These are phyloP conservation scores for Mimosa pudica DNA, from an alignment of 306 rosid genomes.

Conservation along the genomic window DNA sequence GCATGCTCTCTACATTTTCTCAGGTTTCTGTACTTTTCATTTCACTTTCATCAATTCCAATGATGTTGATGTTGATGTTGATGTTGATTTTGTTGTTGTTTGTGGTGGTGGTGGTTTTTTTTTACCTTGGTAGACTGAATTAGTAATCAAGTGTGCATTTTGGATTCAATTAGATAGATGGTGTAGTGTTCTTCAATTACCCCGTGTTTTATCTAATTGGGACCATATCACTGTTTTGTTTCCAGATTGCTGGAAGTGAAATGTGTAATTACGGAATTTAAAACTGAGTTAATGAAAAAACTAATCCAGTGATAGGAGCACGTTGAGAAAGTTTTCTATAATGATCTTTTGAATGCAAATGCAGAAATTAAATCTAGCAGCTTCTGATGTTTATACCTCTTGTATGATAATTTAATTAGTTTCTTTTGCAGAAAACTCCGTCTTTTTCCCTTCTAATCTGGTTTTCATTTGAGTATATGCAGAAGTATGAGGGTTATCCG, in stretches of 20 bases:
- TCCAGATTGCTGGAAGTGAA: slow-evolving; percentile 3
- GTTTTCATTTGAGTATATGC: slow-evolving; percentile 29
- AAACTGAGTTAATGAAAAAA: background rate
- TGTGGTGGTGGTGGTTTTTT: background rate
- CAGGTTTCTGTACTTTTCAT: slow-evolving; percentile 53
- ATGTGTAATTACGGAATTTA: background rate
- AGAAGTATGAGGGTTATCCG: slow-evolving; percentile 84
- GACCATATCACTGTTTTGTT: slow-evolving; percentile 16
- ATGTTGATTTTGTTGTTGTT: no score
- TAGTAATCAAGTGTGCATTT: background rate
- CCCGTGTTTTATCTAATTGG: background rate
- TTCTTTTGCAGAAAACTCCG: slow-evolving; percentile 15
- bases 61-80: background rate
- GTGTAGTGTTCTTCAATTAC: slow-evolving; percentile 1
- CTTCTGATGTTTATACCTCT: slow-evolving; percentile 11
- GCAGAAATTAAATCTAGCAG: background rate
- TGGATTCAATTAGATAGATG: background rate
- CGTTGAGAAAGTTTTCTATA: slow-evolving; percentile 8
- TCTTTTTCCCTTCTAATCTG: slow-evolving; percentile 26
- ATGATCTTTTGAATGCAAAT: slow-evolving; percentile 16
- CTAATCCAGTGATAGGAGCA: background rate
- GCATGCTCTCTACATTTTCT: slow-evolving; percentile 80
- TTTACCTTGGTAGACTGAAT: background rate
- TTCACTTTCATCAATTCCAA: background rate
- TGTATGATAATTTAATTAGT: slow-evolving; percentile 18